Evolutionary conservation across 768 basidiomycete genomes (phyloP), one percentile per base, ranked within the genome.

Genomic region (Lactarius quietus): DNA sequence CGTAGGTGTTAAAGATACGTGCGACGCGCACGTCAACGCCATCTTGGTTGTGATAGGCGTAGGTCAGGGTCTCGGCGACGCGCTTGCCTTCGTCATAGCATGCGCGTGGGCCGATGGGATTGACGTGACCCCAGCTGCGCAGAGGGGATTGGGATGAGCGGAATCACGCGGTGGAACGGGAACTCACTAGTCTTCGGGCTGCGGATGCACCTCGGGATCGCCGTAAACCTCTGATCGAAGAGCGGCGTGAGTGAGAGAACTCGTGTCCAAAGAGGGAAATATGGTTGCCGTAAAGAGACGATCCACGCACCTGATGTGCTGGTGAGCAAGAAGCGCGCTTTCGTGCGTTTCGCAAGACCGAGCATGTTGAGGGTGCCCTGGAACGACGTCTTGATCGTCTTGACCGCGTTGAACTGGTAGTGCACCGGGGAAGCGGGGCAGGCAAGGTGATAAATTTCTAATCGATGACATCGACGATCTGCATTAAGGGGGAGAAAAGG

Each of bases 71-170:
- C 79, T 99, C 97, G 45, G 97, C 96, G 43, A 98, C 96, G 71
- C 97, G 94, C 80, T 99, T 99, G 57, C 97, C 97, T 78, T 99
- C 97, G 73, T 99, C 97, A 74, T 99, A 99, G 78, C 97, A 99
- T n/a, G 96, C 95, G 67, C 97, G 92, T 65, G 93, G 92, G 28
- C 97, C 97, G 71, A 95, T 97, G 51, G 95, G 95, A 81, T 99
- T 99, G 73, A 99, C 97, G 77, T 98, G 89, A 55, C 95, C 95
- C 95, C 95, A 97, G 77, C 93, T 94, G 63, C 18, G 20, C 23
- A 8, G 8, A 33, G 28, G 43, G 7, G 39, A 2, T 6, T 9
- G 39, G 68, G 65, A 17, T 26, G 14, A n/a, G n/a, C n/a, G n/a
- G n/a, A n/a, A 70, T 64, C 73, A 9, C 68, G 70, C 39, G 68